Evolutionary conservation across 2,329 filamentous ascomycete species (phyloP).

Genomic region (Ambrosiella cleistominuta): DNA sequence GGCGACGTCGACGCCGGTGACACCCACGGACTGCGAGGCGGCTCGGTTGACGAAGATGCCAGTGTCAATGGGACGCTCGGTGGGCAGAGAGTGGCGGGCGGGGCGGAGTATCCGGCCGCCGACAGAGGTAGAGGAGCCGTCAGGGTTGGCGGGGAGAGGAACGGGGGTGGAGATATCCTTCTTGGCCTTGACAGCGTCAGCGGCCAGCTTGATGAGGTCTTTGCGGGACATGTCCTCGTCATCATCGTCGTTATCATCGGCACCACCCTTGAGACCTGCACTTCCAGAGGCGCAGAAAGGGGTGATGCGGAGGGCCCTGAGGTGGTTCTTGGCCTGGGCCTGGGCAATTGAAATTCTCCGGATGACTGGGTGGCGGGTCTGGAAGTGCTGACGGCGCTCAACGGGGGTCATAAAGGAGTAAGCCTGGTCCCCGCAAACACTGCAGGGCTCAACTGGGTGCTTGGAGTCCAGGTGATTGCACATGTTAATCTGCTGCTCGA

Average conservation of each 20-base stretch:
- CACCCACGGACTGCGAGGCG: neutral
- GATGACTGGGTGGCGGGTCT: neutral
- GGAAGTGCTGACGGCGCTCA: neutral
- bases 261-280: too few relatives aligned
- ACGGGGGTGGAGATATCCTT: neutral
- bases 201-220: too few relatives aligned
- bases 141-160: neutral
- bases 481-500: neutral
- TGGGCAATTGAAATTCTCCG: neutral
- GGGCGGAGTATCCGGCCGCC: neutral
- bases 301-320: neutral
- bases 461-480: constrained; percentile 4
- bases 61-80: neutral
- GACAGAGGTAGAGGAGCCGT: neutral
- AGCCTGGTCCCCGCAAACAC: neutral
- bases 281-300: neutral
- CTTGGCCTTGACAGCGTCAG: too few relatives aligned
- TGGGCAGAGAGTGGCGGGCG: neutral
- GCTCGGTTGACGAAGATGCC: constrained; percentile 1
- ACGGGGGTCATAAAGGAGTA: constrained; percentile 3
- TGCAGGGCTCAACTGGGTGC: constrained; percentile 2
- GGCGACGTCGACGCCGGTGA: neutral
- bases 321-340: too few relatives aligned
- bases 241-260: too few relatives aligned
- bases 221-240: too few relatives aligned